Evolutionary conservation across 2,329 filamentous ascomycete genomes (phyloP).

Genomic region (Ophiocordyceps camponoti-leonardi): DNA sequence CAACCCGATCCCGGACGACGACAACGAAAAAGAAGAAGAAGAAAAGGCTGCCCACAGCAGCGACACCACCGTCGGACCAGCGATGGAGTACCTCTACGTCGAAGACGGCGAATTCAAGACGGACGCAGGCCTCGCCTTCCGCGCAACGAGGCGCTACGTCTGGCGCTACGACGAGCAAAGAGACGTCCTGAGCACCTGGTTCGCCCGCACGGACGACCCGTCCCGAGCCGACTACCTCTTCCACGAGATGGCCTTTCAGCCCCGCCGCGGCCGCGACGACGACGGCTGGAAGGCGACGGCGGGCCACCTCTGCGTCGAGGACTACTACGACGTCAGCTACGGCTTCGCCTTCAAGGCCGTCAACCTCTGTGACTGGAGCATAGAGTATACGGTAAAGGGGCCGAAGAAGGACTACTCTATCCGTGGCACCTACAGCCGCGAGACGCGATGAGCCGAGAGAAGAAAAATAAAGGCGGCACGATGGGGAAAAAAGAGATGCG

Average conservation of each 20-base stretch:
- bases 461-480: no score
- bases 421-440: constrained; percentile 31
- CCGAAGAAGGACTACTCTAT: constrained; percentile 60
- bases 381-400: constrained; percentile 50
- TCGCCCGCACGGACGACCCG: constrained; percentile 46
- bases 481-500: background rate
- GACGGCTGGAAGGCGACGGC: constrained; percentile 46
- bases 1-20: no score
- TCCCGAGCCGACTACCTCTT: constrained; percentile 55
- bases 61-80: background rate
- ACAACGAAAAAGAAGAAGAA: no score
- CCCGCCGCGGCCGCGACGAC: constrained; percentile 13
- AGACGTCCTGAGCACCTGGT: constrained; percentile 56
- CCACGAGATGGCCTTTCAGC: constrained; percentile 49
- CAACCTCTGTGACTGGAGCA: constrained; percentile 37
- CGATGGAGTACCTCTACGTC: constrained; percentile 47
- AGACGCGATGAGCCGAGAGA: background rate
- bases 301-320: constrained; percentile 52
- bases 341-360: constrained; percentile 45
- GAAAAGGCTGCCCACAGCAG: constrained; percentile 12
- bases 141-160: constrained; percentile 48
- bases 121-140: constrained; percentile 36
- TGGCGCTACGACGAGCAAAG: constrained; percentile 48
- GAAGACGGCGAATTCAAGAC: constrained; percentile 50
- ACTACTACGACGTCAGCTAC: constrained; percentile 55